Base-by-base conservation (phyloP, 345 rosid species). In the Rhodamnia argentea region DNA sequence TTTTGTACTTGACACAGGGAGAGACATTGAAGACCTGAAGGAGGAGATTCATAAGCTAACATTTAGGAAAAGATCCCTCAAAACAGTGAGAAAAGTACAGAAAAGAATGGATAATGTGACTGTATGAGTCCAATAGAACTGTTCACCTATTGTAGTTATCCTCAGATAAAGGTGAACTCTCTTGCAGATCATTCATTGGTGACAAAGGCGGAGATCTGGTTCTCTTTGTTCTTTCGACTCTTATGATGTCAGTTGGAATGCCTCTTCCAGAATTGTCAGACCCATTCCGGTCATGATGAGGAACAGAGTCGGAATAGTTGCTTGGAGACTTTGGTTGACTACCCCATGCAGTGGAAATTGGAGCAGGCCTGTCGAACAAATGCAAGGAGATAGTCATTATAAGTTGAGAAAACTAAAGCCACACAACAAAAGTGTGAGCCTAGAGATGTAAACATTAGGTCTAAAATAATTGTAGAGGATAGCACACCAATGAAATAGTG, bases 11-110 rank as follows among this genome's bases (percentile, higher is more conserved):
- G 87, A 55, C 87, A 86, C 89, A 54, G 90, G 87, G 91, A 94
- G 94, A 89, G 92, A 94, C 78, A 55, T 87, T 24, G 86, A 86
- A 85, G 89, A 87, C 92, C 92, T 93, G 88, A 74, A 83, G 47
- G 47, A 55, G 85, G 37, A 70, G 76, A 83, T 32, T 81, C n/a
- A 84, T 10, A 84, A 24, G 64, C 81, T 27, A 64, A 27, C 50
- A 12, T 55, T 70, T 37, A 70, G 23, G 10, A 44, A 83, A 58
- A 44, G 20, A 13, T 44, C 52, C 47, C 70, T 75, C 42, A 52
- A 85, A 44, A 60, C 55, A 84, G 47, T 74, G 62, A 84, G 20
- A 42, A 52, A n/a, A 27, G 24, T 52, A 83, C 42, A 70, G 82
- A 62, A 52, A 86, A n/a, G 51, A 52, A 42, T 14, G n/a, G 44